Evolutionary conservation across 495 filamentous ascomycete genomes (phyloP).

Genomic region (Podospora conica): DNA sequence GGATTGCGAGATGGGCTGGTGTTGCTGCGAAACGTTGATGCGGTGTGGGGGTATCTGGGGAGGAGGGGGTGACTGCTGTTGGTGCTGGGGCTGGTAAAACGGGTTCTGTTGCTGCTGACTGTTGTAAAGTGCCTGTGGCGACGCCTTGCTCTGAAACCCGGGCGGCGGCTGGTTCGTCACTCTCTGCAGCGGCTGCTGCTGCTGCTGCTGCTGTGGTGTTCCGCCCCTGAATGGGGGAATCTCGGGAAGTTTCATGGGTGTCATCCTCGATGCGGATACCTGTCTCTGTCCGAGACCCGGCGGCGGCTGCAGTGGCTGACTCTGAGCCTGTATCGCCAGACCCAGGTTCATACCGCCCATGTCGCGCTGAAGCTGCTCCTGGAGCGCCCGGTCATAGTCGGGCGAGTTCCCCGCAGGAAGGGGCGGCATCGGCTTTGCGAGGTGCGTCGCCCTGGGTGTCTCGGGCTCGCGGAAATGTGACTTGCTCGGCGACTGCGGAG

Average conservation of each 20-base stretch:
- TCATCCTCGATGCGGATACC: conserved; percentile 25
- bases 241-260: conserved; percentile 42
- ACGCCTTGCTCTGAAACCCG: conserved; percentile 14
- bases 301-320: conserved; percentile 18
- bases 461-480: conserved; percentile 26
- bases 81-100: conserved; percentile 9
- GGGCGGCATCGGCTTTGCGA: conserved; percentile 34
- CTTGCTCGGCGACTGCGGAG: conserved; percentile 54
- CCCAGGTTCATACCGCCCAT: conserved; percentile 46
- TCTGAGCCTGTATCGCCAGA: conserved; percentile 18
- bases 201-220: conserved; percentile 21
- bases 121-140: conserved; percentile 24
- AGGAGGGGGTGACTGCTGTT: conserved; percentile 5
- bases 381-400: conserved; percentile 55
- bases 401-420: conserved; percentile 31
- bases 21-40: conserved; percentile 3
- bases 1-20: conserved; percentile 18
- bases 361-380: conserved; percentile 55
- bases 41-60: conserved; percentile 11
- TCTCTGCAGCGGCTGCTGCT: conserved; percentile 25
- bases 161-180: conserved; percentile 21
- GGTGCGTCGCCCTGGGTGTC: conserved; percentile 39
- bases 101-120: conserved; percentile 21
- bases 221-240: conserved; percentile 48
- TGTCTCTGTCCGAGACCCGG: conserved; percentile 19